These are phyloP conservation scores for Xylaria hypoxylon DNA, from an alignment of 2,329 filamentous ascomycete genomes.

Conservation along the genomic window DNA sequence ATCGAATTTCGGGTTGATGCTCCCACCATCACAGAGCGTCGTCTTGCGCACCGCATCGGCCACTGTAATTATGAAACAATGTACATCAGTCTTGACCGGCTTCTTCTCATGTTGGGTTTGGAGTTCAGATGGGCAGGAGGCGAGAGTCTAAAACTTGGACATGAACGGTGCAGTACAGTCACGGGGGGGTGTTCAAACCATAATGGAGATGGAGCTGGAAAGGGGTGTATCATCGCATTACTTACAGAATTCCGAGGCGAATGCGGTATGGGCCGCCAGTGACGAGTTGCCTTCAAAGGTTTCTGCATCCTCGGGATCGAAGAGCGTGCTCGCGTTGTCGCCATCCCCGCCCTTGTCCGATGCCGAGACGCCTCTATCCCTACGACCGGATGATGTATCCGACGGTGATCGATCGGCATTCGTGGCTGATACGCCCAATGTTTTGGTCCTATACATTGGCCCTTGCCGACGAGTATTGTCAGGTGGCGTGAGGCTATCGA, in stretches of 20 bases:
- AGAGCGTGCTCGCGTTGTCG: constrained; percentile 57
- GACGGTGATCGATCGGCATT: constrained; percentile 19
- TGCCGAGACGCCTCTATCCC: constrained; percentile 54
- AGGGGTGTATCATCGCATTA: not conserved
- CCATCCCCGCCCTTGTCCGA: constrained; percentile 30
- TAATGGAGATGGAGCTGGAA: not conserved
- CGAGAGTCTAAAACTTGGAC: not conserved
- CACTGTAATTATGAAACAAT: constrained; percentile 13
- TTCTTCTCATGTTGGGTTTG: not conserved
- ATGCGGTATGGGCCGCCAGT: constrained; percentile 59
- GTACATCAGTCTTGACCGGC: constrained; percentile 1
- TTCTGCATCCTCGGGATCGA: constrained; percentile 65
- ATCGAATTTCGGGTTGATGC: constrained; percentile 61
- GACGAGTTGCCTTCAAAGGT: constrained; percentile 59
- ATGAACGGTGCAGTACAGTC: not conserved
- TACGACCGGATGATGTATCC: constrained; percentile 36
- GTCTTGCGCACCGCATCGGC: constrained; percentile 52
- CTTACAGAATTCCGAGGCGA: constrained; percentile 58
- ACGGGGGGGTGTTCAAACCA: not conserved
- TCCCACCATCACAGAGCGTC: constrained; percentile 55
- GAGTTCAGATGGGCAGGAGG: not conserved
- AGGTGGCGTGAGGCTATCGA: constrained; percentile 11
- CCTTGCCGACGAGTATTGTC: constrained; percentile 10
- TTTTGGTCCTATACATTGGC: constrained; percentile 7
- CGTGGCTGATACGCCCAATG: constrained; percentile 7